Conservation (phyloP, 2,329 filamentous ascomycete genomes). For the Beauveria bassiana region DNA sequence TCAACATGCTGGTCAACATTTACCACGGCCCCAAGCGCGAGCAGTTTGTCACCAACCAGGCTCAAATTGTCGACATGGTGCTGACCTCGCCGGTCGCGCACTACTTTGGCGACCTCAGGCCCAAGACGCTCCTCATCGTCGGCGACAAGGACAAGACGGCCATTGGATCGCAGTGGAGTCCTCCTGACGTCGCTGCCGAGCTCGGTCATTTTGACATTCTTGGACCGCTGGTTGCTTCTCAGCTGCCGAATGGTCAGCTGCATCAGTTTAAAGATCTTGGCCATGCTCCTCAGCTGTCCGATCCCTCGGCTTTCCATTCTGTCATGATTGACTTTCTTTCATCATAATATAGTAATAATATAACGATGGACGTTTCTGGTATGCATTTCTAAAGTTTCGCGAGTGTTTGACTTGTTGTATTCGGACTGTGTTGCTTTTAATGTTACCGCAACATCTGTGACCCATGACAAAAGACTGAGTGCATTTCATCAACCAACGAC, state of each 20-base stretch:
- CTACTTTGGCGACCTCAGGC: conserved; percentile 38
- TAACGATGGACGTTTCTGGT: not conserved
- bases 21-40: conserved; percentile 37
- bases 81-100: conserved; percentile 43
- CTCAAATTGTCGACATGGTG: conserved; percentile 46
- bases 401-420: no score
- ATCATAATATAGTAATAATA: not conserved
- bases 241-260: conserved; percentile 37
- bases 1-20: conserved; percentile 45
- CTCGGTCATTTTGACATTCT: conserved; percentile 43
- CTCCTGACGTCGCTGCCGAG: conserved; percentile 32
- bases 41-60: conserved; percentile 39
- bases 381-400: not conserved
- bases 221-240: conserved; percentile 34
- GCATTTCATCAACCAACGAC: no score
- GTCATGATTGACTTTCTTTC: conserved; percentile 37
- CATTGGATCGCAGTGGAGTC: conserved; percentile 45
- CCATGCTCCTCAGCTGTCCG: conserved; percentile 46
- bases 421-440: no score
- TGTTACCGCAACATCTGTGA: not conserved
- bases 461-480: no score
- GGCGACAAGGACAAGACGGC: conserved; percentile 47
- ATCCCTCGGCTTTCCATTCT: conserved; percentile 38
- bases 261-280: conserved; percentile 41
- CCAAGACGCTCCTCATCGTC: conserved; percentile 40